phyloP scores from a whole-genome alignment of 1,284 basidiomycete genomes.

The Malassezia brasiliensis region DNA sequence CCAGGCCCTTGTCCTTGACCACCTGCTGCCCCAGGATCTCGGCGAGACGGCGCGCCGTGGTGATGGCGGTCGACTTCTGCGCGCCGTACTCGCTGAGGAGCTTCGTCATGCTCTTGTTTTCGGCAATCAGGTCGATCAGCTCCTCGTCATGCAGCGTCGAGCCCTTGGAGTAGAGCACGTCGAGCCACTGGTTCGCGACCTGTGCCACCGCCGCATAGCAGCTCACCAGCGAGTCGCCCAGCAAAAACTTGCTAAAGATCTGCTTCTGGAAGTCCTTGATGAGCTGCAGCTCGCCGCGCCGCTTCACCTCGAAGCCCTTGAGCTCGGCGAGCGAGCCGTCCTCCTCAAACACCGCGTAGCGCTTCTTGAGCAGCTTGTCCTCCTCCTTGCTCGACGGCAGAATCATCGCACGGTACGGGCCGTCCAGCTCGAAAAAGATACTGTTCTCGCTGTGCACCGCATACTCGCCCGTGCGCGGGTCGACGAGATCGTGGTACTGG shows the following conservation, averaged over 20 bases:
- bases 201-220: slow-evolving; percentile 90
- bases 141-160: slow-evolving; percentile 79
- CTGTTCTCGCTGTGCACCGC: slow-evolving; percentile 87
- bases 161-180: slow-evolving; percentile 80
- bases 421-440: slow-evolving; percentile 99
- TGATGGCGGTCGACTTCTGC: slow-evolving; percentile 97
- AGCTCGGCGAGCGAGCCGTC: slow-evolving; percentile 93
- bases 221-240: slow-evolving; percentile 83
- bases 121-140: slow-evolving; percentile 92
- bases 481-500: slow-evolving; percentile 83
- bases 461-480: slow-evolving; percentile 62
- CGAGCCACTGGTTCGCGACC: slow-evolving; percentile 93
- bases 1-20: slow-evolving; percentile 98
- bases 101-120: slow-evolving; percentile 96
- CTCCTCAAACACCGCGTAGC: slow-evolving; percentile 98
- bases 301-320: slow-evolving; percentile 98
- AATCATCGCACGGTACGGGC: slow-evolving; percentile 98
- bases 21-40: slow-evolving; percentile 97
- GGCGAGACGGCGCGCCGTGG: slow-evolving; percentile 83
- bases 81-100: slow-evolving; percentile 89
- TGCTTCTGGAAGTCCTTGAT: slow-evolving; percentile 99
- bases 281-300: slow-evolving; percentile 90
- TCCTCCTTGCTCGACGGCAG: slow-evolving; percentile 98
- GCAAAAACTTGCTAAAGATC: slow-evolving; percentile 93
- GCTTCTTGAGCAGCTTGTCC: slow-evolving; percentile 96